Percentiles rank a stretch among this genome's conserved stretches.
These are phyloP conservation scores for Diplogelasinospora grovesii DNA, from an alignment of 495 filamentous ascomycete species.

Conservation along the genomic window DNA sequence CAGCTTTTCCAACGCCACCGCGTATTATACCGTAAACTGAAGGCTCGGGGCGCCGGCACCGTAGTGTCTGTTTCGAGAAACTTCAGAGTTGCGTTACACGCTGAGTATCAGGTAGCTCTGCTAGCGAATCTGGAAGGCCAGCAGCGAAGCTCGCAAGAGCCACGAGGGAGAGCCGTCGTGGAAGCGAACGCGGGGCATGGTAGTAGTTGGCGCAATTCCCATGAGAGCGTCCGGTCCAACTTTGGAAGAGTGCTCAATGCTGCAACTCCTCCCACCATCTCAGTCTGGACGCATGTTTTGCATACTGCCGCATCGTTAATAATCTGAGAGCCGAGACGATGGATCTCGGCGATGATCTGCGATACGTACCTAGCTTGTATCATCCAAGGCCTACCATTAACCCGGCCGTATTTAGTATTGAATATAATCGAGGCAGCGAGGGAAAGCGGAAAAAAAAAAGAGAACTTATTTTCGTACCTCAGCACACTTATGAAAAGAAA, in stretches of 20 bases:
- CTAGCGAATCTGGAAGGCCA: not conserved
- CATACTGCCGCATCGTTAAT: slow-evolving; percentile 2
- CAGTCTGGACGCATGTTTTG: not conserved
- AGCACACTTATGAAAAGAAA: too few species aligned
- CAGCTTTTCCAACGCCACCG: not conserved
- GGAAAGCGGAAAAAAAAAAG: too few species aligned
- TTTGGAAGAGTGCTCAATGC: not conserved
- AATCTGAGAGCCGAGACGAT: not conserved
- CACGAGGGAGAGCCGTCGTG: not conserved
- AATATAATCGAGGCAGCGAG: too few species aligned
- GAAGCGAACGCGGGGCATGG: slow-evolving; percentile 2
- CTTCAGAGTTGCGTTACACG: slow-evolving; percentile 8
- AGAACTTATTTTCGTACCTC: too few species aligned
- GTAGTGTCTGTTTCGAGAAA: slow-evolving; percentile 7
- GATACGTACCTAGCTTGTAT: not conserved
- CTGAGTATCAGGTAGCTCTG: slow-evolving; percentile 2
- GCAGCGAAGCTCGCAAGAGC: slow-evolving; percentile 1
- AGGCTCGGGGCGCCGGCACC: slow-evolving; percentile 2
- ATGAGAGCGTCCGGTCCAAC: not conserved
- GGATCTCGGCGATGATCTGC: not conserved
- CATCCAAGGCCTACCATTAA: not conserved
- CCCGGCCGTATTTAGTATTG: not conserved
- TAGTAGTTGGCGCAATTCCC: slow-evolving; percentile 7
- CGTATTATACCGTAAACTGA: too few species aligned
- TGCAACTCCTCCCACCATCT: not conserved